Conservation (phyloP, 164 flowering plant species). For the Aristolochia californica region DNA sequence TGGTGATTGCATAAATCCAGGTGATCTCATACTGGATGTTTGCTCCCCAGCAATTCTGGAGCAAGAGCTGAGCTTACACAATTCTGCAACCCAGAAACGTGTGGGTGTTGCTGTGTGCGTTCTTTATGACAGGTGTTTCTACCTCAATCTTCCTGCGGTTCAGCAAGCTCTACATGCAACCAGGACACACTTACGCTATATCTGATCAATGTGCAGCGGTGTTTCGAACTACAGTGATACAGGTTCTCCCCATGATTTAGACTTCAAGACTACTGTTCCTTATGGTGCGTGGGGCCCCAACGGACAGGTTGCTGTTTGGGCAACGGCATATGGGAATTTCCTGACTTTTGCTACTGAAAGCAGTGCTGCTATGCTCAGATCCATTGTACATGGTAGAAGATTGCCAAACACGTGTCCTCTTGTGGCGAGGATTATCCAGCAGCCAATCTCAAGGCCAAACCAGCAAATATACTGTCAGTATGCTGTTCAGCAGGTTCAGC, state of each 20-base stretch:
- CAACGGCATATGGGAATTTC: slow-evolving; percentile 69
- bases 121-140: slow-evolving; percentile 59
- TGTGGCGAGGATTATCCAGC: too few species aligned
- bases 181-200: slow-evolving; percentile 60
- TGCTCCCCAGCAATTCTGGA: slow-evolving; percentile 85
- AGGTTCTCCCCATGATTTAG: slow-evolving; percentile 71
- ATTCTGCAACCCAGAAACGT: slow-evolving; percentile 76
- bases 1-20: slow-evolving; percentile 58
- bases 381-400: slow-evolving; percentile 59
- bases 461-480: too few species aligned
- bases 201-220: too few species aligned
- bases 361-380: slow-evolving; percentile 76
- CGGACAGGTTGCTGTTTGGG: slow-evolving; percentile 96
- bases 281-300: slow-evolving; percentile 91
- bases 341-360: slow-evolving; percentile 90
- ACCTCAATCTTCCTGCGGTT: slow-evolving; percentile 87
- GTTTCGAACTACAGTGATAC: slow-evolving; percentile 39
- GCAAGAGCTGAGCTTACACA: slow-evolving; percentile 74
- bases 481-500: too few species aligned
- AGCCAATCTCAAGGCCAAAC: too few species aligned
- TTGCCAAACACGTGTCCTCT: slow-evolving; percentile 54
- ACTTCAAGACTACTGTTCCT: slow-evolving; percentile 64
- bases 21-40: slow-evolving; percentile 84
- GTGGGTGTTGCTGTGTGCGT: slow-evolving; percentile 94
- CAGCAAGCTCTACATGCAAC: slow-evolving; percentile 94